phyloP scores from a whole-genome alignment of 2,329 filamentous ascomycete species.

The Neonectria coccinea region DNA sequence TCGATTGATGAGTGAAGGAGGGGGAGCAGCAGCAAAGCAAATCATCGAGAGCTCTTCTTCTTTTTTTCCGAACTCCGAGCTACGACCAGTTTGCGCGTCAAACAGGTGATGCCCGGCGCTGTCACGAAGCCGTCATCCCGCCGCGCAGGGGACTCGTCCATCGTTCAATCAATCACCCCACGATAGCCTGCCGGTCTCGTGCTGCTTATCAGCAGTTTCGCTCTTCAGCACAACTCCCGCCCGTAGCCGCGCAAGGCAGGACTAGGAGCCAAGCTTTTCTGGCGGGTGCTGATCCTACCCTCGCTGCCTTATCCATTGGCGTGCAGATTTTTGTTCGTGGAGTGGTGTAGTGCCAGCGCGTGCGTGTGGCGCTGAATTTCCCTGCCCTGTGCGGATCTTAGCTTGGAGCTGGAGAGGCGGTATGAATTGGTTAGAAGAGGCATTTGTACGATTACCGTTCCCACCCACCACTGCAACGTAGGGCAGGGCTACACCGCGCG shows the following conservation, averaged over 20 bases:
- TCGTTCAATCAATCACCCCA: constrained; percentile 21
- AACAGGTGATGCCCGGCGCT: constrained; percentile 7
- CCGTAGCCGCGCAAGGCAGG: constrained; percentile 3
- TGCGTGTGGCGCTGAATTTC: background rate
- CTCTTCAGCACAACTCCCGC: background rate
- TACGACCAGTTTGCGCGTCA: background rate
- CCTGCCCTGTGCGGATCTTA: background rate
- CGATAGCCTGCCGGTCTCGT: constrained; percentile 12
- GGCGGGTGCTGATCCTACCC: background rate
- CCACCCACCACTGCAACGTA: constrained; percentile 1
- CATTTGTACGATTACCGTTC: background rate
- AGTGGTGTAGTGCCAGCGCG: background rate
- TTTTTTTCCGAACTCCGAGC: constrained; percentile 1
- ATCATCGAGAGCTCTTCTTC: constrained; percentile 1
- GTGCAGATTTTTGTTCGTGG: background rate
- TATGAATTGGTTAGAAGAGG: background rate
- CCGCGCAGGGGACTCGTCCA: constrained; percentile 1
- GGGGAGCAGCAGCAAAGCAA: background rate
- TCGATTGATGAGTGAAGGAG: background rate
- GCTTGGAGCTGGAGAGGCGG: background rate
- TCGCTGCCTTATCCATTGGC: constrained; percentile 1
- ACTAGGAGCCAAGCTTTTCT: constrained; percentile 1
- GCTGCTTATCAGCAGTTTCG: constrained; percentile 28
- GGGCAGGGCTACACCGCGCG: background rate
- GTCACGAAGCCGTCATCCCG: constrained; percentile 23